These are phyloP conservation scores for Podospora appendiculata DNA, from an alignment of 495 filamentous ascomycete species.

Conservation along the genomic window DNA sequence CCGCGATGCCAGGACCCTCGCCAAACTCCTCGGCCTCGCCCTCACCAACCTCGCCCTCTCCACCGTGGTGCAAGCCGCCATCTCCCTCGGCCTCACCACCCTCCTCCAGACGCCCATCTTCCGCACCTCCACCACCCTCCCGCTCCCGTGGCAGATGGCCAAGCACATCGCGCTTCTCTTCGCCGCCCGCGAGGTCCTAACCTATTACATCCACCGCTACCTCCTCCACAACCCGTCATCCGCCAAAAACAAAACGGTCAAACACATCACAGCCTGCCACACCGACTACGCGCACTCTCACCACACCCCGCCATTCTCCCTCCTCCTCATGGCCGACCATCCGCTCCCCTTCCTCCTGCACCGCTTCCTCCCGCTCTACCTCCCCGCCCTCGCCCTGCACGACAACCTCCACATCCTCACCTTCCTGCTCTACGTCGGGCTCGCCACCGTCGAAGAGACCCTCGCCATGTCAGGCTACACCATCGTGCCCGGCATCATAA, in stretches of 20 bases:
- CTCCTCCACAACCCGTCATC: constrained; percentile 52
- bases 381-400: constrained; percentile 43
- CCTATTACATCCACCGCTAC: constrained; percentile 70
- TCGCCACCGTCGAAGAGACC: constrained; percentile 70
- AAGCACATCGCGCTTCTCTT: constrained; percentile 59
- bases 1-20: constrained; percentile 33
- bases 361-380: constrained; percentile 64
- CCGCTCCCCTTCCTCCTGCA: constrained; percentile 63
- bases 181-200: constrained; percentile 45
- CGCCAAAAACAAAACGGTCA: neutral
- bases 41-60: constrained; percentile 60
- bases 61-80: constrained; percentile 44
- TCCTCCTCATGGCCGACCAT: constrained; percentile 64
- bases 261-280: constrained; percentile 42
- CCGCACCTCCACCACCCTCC: constrained; percentile 34
- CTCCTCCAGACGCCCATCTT: constrained; percentile 30
- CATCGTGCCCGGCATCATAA: constrained; percentile 62
- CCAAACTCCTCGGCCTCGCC: constrained; percentile 42
- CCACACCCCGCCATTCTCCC: constrained; percentile 49
- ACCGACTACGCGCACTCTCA: constrained; percentile 54
- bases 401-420: constrained; percentile 76
- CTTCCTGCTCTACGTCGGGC: constrained; percentile 59
- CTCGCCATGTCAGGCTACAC: constrained; percentile 73
- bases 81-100: constrained; percentile 29
- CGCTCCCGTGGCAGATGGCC: constrained; percentile 44